These are phyloP conservation scores for Triticum dicoccoides DNA, from an alignment of 176 grass and related monocot species.

Conservation along the genomic window DNA sequence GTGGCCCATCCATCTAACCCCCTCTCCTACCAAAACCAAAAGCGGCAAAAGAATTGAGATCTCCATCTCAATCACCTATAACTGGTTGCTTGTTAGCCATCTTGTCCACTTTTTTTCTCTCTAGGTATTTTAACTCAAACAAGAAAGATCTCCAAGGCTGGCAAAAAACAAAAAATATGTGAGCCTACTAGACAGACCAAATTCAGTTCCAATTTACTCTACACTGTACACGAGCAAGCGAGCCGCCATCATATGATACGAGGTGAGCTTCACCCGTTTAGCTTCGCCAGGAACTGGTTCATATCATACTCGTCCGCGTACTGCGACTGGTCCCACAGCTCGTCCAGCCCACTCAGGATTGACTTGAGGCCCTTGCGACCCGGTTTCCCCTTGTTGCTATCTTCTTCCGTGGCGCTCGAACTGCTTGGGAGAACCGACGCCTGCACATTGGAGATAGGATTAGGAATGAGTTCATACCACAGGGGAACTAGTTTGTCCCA, in stretches of 20 bases:
- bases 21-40: no score
- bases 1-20: no score
- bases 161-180: conserved; percentile 35
- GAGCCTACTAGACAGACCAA: conserved; percentile 18
- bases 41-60: no score
- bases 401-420: conserved; percentile 24
- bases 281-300: conserved; percentile 73
- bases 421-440: conserved; percentile 50
- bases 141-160: conserved; percentile 23
- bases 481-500: background rate
- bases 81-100: no score
- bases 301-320: conserved; percentile 85
- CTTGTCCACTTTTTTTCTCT: background rate
- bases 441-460: conserved; percentile 30
- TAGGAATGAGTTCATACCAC: background rate
- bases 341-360: conserved; percentile 72
- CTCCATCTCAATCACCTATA: no score
- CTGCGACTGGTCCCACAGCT: conserved; percentile 96
- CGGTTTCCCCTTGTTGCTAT: conserved; percentile 43
- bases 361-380: conserved; percentile 82
- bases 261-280: conserved; percentile 57
- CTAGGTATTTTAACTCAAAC: conserved; percentile 17
- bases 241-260: background rate
- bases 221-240: conserved; percentile 73
- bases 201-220: conserved; percentile 45